phyloP scores from a whole-genome alignment of 192 early-diverging fungal genomes.

The Podila epicladia region DNA sequence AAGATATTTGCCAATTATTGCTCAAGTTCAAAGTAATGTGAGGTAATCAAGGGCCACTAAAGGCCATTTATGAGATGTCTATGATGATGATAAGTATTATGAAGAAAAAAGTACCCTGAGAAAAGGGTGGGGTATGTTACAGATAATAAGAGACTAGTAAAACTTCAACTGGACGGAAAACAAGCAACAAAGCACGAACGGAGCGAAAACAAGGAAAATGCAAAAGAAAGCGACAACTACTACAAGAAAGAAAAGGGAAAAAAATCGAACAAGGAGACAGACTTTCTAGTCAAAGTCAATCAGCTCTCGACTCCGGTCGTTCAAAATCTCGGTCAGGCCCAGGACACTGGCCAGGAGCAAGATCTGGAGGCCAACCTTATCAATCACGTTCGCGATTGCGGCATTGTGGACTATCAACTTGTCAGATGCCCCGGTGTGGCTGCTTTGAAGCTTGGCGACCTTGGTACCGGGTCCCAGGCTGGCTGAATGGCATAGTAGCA shows the following conservation, averaged over 20 bases:
- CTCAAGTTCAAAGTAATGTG: too few relatives aligned
- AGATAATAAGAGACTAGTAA: neutral
- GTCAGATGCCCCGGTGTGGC: slow-evolving; percentile 39
- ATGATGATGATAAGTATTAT: too few relatives aligned
- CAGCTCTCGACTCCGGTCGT: slow-evolving; percentile 45
- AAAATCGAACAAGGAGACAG: neutral
- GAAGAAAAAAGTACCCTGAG: too few relatives aligned
- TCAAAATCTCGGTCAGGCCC: slow-evolving; percentile 46
- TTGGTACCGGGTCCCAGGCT: slow-evolving; percentile 22
- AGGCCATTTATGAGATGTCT: too few relatives aligned
- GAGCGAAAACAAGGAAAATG: neutral
- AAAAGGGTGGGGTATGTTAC: slow-evolving; percentile 2
- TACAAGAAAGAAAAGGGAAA: neutral
- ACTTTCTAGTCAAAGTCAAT: slow-evolving; percentile 37
- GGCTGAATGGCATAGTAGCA: slow-evolving; percentile 37
- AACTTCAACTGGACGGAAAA: neutral
- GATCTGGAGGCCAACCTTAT: slow-evolving; percentile 49
- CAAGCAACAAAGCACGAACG: neutral
- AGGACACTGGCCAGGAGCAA: slow-evolving; percentile 40
- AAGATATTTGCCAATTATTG: too few relatives aligned
- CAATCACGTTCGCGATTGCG: slow-evolving; percentile 30
- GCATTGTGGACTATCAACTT: slow-evolving; percentile 30
- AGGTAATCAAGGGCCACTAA: too few relatives aligned
- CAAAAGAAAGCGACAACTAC: neutral
- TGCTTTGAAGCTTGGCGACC: slow-evolving; percentile 36